Conservation (phyloP, 2,329 filamentous ascomycete genomes). For the Metarhizium humberi region DNA sequence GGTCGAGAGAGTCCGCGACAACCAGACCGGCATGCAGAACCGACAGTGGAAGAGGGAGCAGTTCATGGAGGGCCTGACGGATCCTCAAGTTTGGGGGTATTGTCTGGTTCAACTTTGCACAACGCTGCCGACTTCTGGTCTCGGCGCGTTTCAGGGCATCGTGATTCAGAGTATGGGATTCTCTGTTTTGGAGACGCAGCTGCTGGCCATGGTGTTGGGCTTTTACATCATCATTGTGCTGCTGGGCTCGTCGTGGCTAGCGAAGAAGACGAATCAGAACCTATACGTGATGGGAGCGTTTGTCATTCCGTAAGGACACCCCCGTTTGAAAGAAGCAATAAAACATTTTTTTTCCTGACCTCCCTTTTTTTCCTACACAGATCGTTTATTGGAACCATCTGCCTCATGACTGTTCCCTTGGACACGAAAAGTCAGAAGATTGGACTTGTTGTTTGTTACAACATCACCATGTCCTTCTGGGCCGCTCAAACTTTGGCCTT, state of each 20-base stretch:
- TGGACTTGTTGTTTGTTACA: no score
- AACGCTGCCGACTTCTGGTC: slow-evolving; percentile 62
- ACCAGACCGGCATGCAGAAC: slow-evolving; percentile 55
- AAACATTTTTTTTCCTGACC: no score
- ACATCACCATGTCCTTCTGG: no score
- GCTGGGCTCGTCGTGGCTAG: slow-evolving; percentile 55
- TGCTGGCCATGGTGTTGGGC: slow-evolving; percentile 67
- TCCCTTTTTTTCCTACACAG: no score
- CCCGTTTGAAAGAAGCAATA: no score
- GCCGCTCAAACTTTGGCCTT: no score
- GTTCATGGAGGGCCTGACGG: slow-evolving; percentile 42
- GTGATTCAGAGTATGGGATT: slow-evolving; percentile 66
- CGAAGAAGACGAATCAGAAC: slow-evolving; percentile 28
- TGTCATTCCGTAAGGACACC: no score
- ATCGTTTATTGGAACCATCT: no score
- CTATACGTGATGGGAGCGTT: no score
- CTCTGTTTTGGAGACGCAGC: slow-evolving; percentile 55
- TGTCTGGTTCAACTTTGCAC: slow-evolving; percentile 56
- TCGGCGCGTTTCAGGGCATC: slow-evolving; percentile 66
- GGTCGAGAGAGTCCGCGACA: slow-evolving; percentile 49
- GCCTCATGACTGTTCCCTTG: no score
- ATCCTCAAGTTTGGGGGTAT: slow-evolving; percentile 41
- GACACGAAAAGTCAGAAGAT: no score
- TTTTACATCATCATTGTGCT: slow-evolving; percentile 65
- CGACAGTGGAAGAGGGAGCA: slow-evolving; percentile 36